Evolutionary conservation across 805 yeast species (phyloP).

Genomic region (Lipomyces yamanashiensis): DNA sequence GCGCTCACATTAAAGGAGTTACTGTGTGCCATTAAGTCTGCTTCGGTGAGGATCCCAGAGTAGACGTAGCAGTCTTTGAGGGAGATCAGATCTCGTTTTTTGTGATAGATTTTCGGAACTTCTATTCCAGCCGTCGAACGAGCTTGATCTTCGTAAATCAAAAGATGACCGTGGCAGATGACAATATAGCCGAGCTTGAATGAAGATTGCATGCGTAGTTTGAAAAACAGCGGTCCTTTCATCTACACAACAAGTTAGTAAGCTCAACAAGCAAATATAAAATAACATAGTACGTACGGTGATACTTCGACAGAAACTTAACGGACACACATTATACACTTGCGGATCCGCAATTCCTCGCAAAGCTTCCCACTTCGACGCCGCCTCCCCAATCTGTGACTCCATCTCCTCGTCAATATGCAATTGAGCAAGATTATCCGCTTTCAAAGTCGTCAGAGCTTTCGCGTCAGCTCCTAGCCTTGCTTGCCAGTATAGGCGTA

Average conservation of each 20-base stretch:
- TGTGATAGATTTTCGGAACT: constrained; percentile 55
- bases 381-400: constrained; percentile 53
- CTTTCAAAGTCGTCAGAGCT: constrained; percentile 48
- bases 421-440: constrained; percentile 53
- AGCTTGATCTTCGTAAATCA: constrained; percentile 58
- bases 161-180: constrained; percentile 70
- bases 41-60: constrained; percentile 65
- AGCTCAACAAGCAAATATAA: neutral
- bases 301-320: constrained; percentile 64
- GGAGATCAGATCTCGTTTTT: constrained; percentile 62
- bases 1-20: constrained; percentile 25
- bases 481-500: constrained; percentile 64
- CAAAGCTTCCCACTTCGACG: constrained; percentile 60
- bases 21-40: constrained; percentile 54
- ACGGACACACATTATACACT: constrained; percentile 59
- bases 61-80: constrained; percentile 73
- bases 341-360: constrained; percentile 58
- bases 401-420: constrained; percentile 62
- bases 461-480: constrained; percentile 51
- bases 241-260: constrained; percentile 30
- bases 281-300: constrained; percentile 42
- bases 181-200: constrained; percentile 67
- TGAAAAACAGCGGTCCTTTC: constrained; percentile 72
- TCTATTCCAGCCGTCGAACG: constrained; percentile 55
- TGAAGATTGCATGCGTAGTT: constrained; percentile 67